A percentile compares a stretch with the other conserved stretches of the same genome.
Evolutionary conservation across 495 filamentous ascomycete species (phyloP).

Genomic region (Staphylotrichum tortipilum): DNA sequence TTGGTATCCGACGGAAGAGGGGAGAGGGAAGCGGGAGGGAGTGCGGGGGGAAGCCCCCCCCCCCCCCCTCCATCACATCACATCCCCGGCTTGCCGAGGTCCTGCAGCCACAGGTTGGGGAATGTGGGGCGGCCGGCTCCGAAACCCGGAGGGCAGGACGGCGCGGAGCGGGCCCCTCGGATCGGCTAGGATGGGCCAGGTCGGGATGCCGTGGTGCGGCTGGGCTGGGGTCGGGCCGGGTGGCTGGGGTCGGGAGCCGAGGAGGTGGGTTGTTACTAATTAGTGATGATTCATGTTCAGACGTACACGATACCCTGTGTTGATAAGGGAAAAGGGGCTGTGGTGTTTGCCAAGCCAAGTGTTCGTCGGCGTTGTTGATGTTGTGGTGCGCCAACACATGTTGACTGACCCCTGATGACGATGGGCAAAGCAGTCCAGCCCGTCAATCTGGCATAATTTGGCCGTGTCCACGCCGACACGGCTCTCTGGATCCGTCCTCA

Average conservation of each 20-base stretch:
- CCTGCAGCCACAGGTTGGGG: not conserved
- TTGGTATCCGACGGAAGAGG: not conserved
- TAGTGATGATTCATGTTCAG: no score
- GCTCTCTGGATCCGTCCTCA: no score
- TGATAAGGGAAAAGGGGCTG: no score
- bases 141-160: constrained; percentile 1
- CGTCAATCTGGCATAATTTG: no score
- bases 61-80: not conserved
- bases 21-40: not conserved
- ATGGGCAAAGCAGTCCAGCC: no score
- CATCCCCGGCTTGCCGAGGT: constrained; percentile 1
- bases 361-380: no score
- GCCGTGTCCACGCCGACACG: no score
- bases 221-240: not conserved
- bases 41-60: not conserved
- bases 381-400: no score
- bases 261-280: no score
- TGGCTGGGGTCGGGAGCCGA: not conserved
- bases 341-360: no score
- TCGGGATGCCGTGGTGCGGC: not conserved
- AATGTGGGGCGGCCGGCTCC: not conserved
- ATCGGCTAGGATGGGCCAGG: not conserved
- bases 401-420: no score
- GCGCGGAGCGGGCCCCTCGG: not conserved
- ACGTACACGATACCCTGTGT: no score